These are phyloP conservation scores for Trichopus zeylanicus DNA, from an alignment of 116 monocot species.

Conservation along the genomic window DNA sequence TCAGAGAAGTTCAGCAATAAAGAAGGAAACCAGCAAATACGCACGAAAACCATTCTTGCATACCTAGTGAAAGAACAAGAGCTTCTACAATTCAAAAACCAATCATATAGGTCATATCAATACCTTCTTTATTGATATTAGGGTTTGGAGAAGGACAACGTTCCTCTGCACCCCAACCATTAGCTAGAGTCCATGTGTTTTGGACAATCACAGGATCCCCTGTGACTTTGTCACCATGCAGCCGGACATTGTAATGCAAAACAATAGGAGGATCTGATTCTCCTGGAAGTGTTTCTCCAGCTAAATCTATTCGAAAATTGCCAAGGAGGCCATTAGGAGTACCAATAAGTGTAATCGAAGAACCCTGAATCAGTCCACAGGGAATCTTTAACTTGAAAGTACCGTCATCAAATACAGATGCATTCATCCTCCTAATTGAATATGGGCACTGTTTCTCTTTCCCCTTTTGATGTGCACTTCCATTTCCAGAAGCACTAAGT, in stretches of 20 bases:
- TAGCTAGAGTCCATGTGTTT: constrained; percentile 76
- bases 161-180: constrained; percentile 90
- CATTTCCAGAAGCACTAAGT: constrained; percentile 26
- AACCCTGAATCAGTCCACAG: constrained; percentile 91
- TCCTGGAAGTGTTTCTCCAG: constrained; percentile 60
- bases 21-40: background rate
- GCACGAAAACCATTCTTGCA: background rate
- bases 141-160: constrained; percentile 67
- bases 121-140: constrained; percentile 45
- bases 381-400: constrained; percentile 66
- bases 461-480: constrained; percentile 17
- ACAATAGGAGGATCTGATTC: constrained; percentile 85
- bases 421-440: constrained; percentile 82
- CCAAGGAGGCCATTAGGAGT: constrained; percentile 76
- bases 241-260: constrained; percentile 83
- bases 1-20: background rate
- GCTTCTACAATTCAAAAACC: background rate
- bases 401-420: constrained; percentile 36
- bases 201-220: constrained; percentile 96
- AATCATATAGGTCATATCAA: background rate
- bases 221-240: constrained; percentile 81
- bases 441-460: constrained; percentile 82
- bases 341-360: constrained; percentile 87
- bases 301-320: constrained; percentile 77
- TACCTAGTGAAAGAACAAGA: no score